These are phyloP conservation scores for Saccharomycopsis amapae DNA, from an alignment of 805 yeast species.

Conservation along the genomic window DNA sequence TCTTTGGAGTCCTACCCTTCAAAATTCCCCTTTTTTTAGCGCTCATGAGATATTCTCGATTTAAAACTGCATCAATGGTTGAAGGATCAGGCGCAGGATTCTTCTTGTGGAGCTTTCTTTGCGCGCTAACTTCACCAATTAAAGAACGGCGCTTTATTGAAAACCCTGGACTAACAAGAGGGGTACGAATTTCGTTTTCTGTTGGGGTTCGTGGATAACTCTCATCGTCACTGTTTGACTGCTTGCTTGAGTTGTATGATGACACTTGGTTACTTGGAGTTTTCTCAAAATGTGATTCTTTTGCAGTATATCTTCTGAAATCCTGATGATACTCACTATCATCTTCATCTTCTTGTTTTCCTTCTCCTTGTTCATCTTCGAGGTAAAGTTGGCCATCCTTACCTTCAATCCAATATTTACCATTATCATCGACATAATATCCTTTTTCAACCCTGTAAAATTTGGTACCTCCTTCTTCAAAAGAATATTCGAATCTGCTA, in stretches of 20 bases:
- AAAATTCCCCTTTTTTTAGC: no score
- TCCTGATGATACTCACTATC: no score
- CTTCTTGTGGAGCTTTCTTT: slow-evolving; percentile 8
- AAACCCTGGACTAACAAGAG: slow-evolving; percentile 18
- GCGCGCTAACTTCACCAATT: slow-evolving; percentile 17
- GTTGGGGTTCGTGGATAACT: slow-evolving; percentile 18
- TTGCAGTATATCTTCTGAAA: no score
- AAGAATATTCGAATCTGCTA: neutral
- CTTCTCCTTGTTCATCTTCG: neutral
- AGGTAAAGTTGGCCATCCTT: neutral
- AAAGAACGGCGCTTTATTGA: slow-evolving; percentile 17
- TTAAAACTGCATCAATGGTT: slow-evolving; percentile 2
- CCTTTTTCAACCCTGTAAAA: neutral
- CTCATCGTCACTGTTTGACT: slow-evolving; percentile 11
- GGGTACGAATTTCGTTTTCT: slow-evolving; percentile 19
- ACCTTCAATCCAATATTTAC: neutral
- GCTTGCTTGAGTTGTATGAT: slow-evolving; percentile 1
- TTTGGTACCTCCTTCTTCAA: neutral
- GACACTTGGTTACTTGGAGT: neutral
- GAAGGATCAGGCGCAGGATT: neutral
- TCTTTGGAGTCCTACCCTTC: no score
- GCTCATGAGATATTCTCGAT: neutral
- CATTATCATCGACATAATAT: neutral
- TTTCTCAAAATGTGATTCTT: no score
- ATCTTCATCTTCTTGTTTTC: no score